Conservation (phyloP, 371 early-diverging fungal genomes). For the Saksenaea vasiformis region DNA sequence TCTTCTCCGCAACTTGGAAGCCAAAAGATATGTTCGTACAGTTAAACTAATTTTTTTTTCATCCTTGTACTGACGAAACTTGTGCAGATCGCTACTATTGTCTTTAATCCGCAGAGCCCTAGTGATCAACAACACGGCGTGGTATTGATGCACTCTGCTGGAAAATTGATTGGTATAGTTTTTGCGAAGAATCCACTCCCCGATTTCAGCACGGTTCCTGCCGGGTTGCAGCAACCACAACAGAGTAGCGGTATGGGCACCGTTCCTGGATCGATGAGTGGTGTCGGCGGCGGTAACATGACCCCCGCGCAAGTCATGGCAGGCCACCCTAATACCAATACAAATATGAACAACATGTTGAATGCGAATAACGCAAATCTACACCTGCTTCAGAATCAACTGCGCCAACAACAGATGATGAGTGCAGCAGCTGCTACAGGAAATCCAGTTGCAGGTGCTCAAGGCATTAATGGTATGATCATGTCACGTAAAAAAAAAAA, state of each 20-base stretch:
- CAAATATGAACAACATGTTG: conserved; percentile 14
- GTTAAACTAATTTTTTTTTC: background rate
- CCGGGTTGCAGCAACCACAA: conserved; percentile 10
- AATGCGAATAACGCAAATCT: conserved; percentile 16
- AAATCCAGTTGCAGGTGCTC: background rate
- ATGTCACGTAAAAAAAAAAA: background rate
- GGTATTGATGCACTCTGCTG: conserved; percentile 45
- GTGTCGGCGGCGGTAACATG: background rate
- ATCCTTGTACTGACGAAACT: too few relatives aligned
- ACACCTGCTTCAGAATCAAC: conserved; percentile 10
- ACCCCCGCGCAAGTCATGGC: background rate
- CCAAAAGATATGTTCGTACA: conserved; percentile 52
- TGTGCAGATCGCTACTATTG: conserved; percentile 41
- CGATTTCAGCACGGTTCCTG: conserved; percentile 31
- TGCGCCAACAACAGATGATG: conserved; percentile 19
- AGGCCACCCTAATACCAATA: background rate
- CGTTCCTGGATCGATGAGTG: background rate
- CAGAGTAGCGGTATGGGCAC: background rate
- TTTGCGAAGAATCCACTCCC: conserved; percentile 54
- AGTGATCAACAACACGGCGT: conserved; percentile 46
- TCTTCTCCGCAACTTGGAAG: conserved; percentile 49
- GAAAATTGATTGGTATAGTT: conserved; percentile 55
- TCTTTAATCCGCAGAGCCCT: conserved; percentile 36
- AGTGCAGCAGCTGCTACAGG: conserved; percentile 7
- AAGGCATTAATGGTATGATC: conserved; percentile 11